These are phyloP conservation scores for Lithocarpus polystachyus DNA, from an alignment of 306 rosid species.

Conservation along the genomic window DNA sequence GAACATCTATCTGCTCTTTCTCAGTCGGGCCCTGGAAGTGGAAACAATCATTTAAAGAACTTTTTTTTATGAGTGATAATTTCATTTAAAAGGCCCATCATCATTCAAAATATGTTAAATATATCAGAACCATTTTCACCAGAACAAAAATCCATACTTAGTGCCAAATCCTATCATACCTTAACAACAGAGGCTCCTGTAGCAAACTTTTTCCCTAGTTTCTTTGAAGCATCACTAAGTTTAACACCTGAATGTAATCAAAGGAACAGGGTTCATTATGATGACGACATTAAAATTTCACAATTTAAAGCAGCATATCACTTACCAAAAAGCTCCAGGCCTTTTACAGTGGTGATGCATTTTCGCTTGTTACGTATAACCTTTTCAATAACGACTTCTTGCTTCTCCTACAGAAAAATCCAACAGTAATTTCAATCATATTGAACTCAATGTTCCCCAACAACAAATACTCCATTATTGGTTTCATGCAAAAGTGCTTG, in stretches of 20 bases:
- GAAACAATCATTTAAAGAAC: constrained; percentile 29
- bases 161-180: constrained; percentile 39
- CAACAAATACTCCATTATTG: not conserved
- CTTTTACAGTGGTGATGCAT: constrained; percentile 93
- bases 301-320: constrained; percentile 9
- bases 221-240: constrained; percentile 98
- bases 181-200: constrained; percentile 99
- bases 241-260: constrained; percentile 67
- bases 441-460: not conserved
- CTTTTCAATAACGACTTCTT: constrained; percentile 89
- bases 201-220: constrained; percentile 97
- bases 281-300: not conserved
- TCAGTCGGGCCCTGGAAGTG: constrained; percentile 93
- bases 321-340: constrained; percentile 94
- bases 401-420: constrained; percentile 65
- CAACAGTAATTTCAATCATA: constrained; percentile 14
- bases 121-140: constrained; percentile 16
- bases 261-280: constrained; percentile 2
- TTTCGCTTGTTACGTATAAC: constrained; percentile 89
- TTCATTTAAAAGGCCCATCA: too few relatives aligned
- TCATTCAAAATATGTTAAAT: constrained; percentile 13
- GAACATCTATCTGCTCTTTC: constrained; percentile 98
- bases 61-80: too few relatives aligned
- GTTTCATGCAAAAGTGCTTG: not conserved
- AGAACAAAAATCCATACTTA: constrained; percentile 6